Base-by-base conservation (phyloP, 805 yeast genomes). In the Sugiyamaella floridensis region DNA sequence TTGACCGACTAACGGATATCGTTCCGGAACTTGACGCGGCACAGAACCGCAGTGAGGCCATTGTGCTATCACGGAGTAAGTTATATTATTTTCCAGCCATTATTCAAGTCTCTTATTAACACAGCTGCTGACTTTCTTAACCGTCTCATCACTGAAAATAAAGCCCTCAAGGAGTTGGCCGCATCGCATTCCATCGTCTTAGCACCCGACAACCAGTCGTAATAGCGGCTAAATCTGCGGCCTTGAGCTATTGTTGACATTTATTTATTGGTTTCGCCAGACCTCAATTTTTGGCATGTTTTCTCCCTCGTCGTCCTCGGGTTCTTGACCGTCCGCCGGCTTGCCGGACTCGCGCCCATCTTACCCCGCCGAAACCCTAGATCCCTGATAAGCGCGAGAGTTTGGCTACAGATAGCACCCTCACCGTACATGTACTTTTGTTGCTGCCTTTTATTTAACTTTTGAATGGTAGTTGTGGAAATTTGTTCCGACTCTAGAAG, bases 1-100 rank as follows among this genome's bases (percentile, higher is more conserved):
- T 88, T 63, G 95, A 86, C 60, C 78, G 77, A 51, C 73, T 90
- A 19, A 90, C 89, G 0, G 73, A 76, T 1, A 66, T 87, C 8
- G 89, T 93, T 0, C 97, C 97, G 0, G 81, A 78, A 8, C 71
- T 90, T 43, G 73, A 78, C 1, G 74, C 76, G n/a, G 71, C 74
- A 20, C 96, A 92, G 60, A 81, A 85, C 51, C 72, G 97, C 43
- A 85, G 95, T 0, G 98, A 90, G 62, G 76, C 87, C 34, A 75
- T 81, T 15, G 86, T 90, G 10, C 75, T 89, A 76, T 81, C 14
- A 85, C 87, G 63, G 48, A 64, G 68, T 62, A 52, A 43, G 62
- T 53, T 42, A 34, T 12, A n/a, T 8, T 32, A 11, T 10, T 11
- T 11, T 2, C 37, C 37, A 3, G 4, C 37, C 37, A 8, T 11